Conservation (phyloP, 2,329 filamentous ascomycete genomes). For the Mycosphaerella sp. region DNA sequence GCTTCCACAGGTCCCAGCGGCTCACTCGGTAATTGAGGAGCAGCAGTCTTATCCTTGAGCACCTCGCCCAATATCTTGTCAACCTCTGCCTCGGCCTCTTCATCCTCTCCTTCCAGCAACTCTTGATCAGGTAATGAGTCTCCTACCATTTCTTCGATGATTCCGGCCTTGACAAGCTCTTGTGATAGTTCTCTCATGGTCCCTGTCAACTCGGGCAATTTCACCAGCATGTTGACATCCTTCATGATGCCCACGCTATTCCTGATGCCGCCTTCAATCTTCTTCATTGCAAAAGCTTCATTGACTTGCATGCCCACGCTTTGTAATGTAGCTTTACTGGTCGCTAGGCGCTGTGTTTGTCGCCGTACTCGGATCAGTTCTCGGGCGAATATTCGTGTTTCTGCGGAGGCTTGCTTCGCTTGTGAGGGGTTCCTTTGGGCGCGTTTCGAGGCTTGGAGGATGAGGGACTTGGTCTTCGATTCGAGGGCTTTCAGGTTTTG, state of each 20-base stretch:
- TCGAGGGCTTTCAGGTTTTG: slow-evolving; percentile 70
- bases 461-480: slow-evolving; percentile 75
- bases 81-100: slow-evolving; percentile 74
- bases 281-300: slow-evolving; percentile 89
- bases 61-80: slow-evolving; percentile 91
- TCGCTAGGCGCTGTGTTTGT: slow-evolving; percentile 66
- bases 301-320: slow-evolving; percentile 97
- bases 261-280: slow-evolving; percentile 88
- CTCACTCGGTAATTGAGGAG: slow-evolving; percentile 46
- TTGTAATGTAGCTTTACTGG: slow-evolving; percentile 83
- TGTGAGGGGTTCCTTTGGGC: slow-evolving; percentile 74
- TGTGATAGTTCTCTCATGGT: slow-evolving; percentile 85
- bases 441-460: slow-evolving; percentile 74
- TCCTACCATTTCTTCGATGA: slow-evolving; percentile 95
- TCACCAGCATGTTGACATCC: slow-evolving; percentile 81
- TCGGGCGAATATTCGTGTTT: slow-evolving; percentile 80
- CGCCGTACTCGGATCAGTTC: slow-evolving; percentile 81
- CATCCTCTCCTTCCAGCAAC: slow-evolving; percentile 62
- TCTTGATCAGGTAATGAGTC: slow-evolving; percentile 74
- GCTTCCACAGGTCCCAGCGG: slow-evolving; percentile 48
- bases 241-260: slow-evolving; percentile 92
- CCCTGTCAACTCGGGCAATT: slow-evolving; percentile 75
- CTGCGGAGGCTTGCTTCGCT: slow-evolving; percentile 69
- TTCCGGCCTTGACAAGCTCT: slow-evolving; percentile 88
- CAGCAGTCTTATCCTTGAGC: slow-evolving; percentile 67